These are phyloP conservation scores for Vaccinium darrowii DNA, from an alignment of 148 eudicot genomes.

Conservation along the genomic window DNA sequence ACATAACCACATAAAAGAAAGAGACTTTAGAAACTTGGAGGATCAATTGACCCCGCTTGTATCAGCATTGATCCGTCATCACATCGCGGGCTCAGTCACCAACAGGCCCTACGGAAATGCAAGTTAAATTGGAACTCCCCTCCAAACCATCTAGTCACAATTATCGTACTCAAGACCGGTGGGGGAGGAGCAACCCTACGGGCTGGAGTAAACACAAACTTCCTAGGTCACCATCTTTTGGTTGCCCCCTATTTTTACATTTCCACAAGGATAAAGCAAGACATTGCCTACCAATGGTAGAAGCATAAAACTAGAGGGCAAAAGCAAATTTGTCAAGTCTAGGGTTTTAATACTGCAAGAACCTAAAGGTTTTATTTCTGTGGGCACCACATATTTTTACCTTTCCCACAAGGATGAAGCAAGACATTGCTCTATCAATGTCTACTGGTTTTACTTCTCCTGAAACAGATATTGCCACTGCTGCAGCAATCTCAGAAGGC, in stretches of 20 bases:
- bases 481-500: slow-evolving; percentile 77
- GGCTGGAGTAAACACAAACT: neutral
- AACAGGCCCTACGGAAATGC: too few species aligned
- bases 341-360: neutral
- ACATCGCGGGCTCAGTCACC: neutral
- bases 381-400: slow-evolving; percentile 30
- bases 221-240: neutral
- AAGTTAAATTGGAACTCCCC: neutral
- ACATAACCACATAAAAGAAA: too few species aligned
- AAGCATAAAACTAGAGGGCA: neutral
- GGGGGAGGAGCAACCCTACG: neutral
- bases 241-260: neutral
- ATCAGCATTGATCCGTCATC: neutral
- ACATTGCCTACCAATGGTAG: neutral
- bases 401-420: slow-evolving; percentile 50
- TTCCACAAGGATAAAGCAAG: neutral
- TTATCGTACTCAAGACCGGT: too few species aligned
- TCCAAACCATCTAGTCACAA: neutral
- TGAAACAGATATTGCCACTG: slow-evolving; percentile 55
- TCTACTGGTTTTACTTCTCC: slow-evolving; percentile 40
- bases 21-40: neutral
- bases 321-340: slow-evolving; percentile 11
- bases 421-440: slow-evolving; percentile 42
- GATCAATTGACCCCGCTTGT: neutral
- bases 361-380: neutral